These are phyloP conservation scores for Russula virescens DNA, from an alignment of 768 basidiomycete species.

Conservation along the genomic window DNA sequence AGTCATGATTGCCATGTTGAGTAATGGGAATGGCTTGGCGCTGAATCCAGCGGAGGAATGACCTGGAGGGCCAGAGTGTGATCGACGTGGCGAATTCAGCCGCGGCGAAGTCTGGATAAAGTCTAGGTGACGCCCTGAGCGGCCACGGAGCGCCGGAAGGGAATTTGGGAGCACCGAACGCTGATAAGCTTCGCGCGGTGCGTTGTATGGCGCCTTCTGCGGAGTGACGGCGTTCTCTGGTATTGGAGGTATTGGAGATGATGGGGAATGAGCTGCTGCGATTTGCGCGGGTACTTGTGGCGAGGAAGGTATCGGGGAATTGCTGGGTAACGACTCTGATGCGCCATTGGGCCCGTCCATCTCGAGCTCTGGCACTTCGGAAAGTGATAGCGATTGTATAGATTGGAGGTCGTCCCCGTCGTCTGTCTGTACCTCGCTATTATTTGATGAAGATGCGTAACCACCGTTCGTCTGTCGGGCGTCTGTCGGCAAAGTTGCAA, in stretches of 20 bases:
- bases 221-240: neutral
- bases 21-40: conserved; percentile 8
- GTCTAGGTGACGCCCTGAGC: conserved; percentile 18
- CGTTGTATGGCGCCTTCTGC: neutral
- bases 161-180: neutral
- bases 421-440: conserved; percentile 61
- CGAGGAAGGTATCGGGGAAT: conserved; percentile 9
- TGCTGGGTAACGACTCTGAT: conserved; percentile 16
- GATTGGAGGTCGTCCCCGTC: conserved; percentile 73
- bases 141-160: conserved; percentile 2
- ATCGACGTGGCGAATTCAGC: conserved; percentile 32
- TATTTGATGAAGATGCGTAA: conserved; percentile 51
- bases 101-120: conserved; percentile 27
- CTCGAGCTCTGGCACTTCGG: conserved; percentile 11
- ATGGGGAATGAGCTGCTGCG: neutral
- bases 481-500: conserved; percentile 60
- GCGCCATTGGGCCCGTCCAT: neutral
- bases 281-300: conserved; percentile 4
- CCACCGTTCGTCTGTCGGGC: conserved; percentile 49
- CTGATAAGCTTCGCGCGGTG: neutral
- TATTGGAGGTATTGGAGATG: neutral
- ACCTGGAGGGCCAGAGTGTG: conserved; percentile 32
- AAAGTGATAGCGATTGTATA: conserved; percentile 44
- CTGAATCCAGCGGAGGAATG: conserved; percentile 14
- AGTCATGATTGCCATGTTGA: conserved; percentile 20